phyloP scores from a whole-genome alignment of 768 basidiomycete genomes.

The Candolleomyces aberdarensis region DNA sequence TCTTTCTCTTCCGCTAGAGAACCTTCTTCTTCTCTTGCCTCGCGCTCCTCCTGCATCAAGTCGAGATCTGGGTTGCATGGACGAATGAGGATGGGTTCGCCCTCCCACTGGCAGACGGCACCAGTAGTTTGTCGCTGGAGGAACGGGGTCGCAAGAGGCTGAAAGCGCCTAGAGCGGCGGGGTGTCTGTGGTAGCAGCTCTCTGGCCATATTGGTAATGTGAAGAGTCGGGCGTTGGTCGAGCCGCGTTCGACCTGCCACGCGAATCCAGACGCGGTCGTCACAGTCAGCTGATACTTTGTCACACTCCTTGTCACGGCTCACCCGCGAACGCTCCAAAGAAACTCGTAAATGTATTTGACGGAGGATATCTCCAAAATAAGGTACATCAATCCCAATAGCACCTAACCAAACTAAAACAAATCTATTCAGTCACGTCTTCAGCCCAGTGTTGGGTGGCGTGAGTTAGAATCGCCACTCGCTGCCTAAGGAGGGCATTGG shows the following conservation, averaged over 20 bases:
- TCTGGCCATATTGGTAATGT: constrained; percentile 6
- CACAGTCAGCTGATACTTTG: not conserved
- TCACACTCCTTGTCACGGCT: no score
- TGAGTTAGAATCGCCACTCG: no score
- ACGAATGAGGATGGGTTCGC: constrained; percentile 22
- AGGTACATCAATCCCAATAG: no score
- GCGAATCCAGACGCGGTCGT: not conserved
- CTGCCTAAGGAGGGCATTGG: no score
- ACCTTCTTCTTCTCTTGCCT: constrained; percentile 13
- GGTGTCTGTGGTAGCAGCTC: constrained; percentile 22
- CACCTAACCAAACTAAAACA: no score
- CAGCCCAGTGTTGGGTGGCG: no score
- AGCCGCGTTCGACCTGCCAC: not conserved
- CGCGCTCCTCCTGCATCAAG: constrained; percentile 18
- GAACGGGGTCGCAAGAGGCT: constrained; percentile 26
- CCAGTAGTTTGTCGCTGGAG: constrained; percentile 8
- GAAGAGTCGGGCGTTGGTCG: not conserved
- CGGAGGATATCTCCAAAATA: no score
- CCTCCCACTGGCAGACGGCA: constrained; percentile 23
- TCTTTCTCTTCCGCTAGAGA: constrained; percentile 11
- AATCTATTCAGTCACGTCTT: no score
- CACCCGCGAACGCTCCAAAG: no score
- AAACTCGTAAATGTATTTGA: no score
- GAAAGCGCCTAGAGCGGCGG: constrained; percentile 29
- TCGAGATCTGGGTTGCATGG: constrained; percentile 20